These are phyloP conservation scores for Penicillium sp. DNA, from an alignment of 2,329 filamentous ascomycete species.

Conservation along the genomic window DNA sequence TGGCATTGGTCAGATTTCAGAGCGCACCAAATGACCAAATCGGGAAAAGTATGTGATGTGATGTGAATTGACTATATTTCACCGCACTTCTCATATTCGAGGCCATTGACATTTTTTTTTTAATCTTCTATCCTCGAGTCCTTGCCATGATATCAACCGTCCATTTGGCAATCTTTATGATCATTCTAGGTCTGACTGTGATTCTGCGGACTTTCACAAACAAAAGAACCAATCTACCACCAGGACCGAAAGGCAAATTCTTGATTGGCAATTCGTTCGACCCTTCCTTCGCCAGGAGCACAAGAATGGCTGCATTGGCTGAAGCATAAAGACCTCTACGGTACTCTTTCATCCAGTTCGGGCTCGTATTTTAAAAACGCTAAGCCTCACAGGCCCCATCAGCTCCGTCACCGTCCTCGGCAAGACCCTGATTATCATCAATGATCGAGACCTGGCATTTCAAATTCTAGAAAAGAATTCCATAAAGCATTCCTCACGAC, in stretches of 20 bases:
- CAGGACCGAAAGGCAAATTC: too few species aligned
- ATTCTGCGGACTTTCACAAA: too few species aligned
- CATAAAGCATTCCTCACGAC: slow-evolving; percentile 39
- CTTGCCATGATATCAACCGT: background rate
- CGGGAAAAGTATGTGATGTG: background rate
- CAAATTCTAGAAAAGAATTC: slow-evolving; percentile 44
- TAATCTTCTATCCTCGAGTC: background rate
- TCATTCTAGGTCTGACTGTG: too few species aligned
- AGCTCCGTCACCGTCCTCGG: slow-evolving; percentile 45
- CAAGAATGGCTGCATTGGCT: slow-evolving; percentile 4
- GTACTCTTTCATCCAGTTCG: slow-evolving; percentile 3
- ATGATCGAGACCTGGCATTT: slow-evolving; percentile 37
- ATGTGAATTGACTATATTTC: background rate
- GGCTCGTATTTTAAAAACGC: too few species aligned
- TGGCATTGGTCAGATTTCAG: background rate
- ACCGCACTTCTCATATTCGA: background rate
- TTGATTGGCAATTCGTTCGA: background rate
- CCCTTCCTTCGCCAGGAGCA: background rate
- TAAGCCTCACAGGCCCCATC: too few species aligned
- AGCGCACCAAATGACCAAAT: background rate
- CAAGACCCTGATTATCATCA: slow-evolving; percentile 45
- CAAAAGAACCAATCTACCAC: too few species aligned
- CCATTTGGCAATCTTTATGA: too few species aligned
- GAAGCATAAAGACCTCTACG: slow-evolving; percentile 1
- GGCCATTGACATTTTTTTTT: background rate